Conservation (phyloP, 768 basidiomycete species). For the Gelatoporia subvermispora region DNA sequence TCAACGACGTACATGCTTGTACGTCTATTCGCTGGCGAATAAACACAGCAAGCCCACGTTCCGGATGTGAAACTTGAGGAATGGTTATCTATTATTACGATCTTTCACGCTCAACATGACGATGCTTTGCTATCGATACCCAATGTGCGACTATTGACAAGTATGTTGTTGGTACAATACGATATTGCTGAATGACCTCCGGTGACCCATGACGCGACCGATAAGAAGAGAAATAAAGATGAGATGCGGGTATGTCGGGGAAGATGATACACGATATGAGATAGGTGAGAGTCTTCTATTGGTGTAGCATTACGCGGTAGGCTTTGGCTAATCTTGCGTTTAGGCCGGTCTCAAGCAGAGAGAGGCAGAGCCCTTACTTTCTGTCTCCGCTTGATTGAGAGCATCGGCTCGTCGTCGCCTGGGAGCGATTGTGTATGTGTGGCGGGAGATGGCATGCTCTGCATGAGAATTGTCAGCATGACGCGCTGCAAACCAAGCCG, state of each 20-base stretch:
- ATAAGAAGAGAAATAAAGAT: background rate
- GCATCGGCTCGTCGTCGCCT: slow-evolving; percentile 21
- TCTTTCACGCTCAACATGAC: too few relatives aligned
- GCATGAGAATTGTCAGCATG: too few relatives aligned
- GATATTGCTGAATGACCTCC: slow-evolving; percentile 6
- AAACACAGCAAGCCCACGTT: slow-evolving; percentile 12
- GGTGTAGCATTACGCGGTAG: too few relatives aligned
- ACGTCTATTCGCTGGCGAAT: slow-evolving; percentile 87
- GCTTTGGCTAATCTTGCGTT: too few relatives aligned
- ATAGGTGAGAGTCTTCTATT: too few relatives aligned
- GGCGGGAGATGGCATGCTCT: too few relatives aligned
- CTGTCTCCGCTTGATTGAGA: slow-evolving; percentile 10
- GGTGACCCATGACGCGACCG: background rate
- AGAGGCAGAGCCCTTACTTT: too few relatives aligned
- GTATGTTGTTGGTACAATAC: slow-evolving; percentile 5
- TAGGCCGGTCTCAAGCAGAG: too few relatives aligned
- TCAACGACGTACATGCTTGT: slow-evolving; percentile 79
- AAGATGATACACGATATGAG: too few relatives aligned
- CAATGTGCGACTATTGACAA: slow-evolving; percentile 10
- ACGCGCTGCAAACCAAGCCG: too few relatives aligned
- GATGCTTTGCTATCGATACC: slow-evolving; percentile 13
- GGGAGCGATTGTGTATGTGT: background rate
- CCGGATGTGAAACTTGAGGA: background rate
- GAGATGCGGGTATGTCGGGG: background rate
- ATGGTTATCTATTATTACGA: too few relatives aligned